Conservation (phyloP, 1,139 yeast species). For the Wickerhamomyces sp. region DNA sequence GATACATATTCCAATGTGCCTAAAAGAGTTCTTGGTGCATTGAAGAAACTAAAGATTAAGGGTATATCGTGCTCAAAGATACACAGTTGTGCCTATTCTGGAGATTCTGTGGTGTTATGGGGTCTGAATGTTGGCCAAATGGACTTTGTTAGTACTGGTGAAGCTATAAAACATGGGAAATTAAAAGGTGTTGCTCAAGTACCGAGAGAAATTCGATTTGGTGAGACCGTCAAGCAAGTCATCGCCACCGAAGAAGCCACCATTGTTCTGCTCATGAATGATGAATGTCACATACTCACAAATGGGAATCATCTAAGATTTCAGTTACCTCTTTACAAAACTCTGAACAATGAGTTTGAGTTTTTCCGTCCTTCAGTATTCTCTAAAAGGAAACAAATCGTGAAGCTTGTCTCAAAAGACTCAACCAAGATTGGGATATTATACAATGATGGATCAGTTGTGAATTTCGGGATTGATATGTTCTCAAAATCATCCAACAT, state of each 20-base stretch:
- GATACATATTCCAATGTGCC: slow-evolving; percentile 37
- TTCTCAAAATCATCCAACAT: slow-evolving; percentile 26
- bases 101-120: slow-evolving; percentile 57
- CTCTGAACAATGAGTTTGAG: slow-evolving; percentile 42
- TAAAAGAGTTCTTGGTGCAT: slow-evolving; percentile 37
- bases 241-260: slow-evolving; percentile 71
- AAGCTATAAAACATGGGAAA: slow-evolving; percentile 28
- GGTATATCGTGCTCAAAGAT: slow-evolving; percentile 68
- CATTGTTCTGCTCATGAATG: slow-evolving; percentile 51
- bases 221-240: slow-evolving; percentile 49
- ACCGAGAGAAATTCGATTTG: slow-evolving; percentile 43
- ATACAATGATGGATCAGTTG: slow-evolving; percentile 48
- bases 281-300: slow-evolving; percentile 60
- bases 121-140: slow-evolving; percentile 86
- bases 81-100: slow-evolving; percentile 60
- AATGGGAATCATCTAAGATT: slow-evolving; percentile 55
- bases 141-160: slow-evolving; percentile 44
- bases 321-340: slow-evolving; percentile 30
- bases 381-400: slow-evolving; percentile 33
- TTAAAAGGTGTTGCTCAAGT: slow-evolving; percentile 31
- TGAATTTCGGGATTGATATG: slow-evolving; percentile 33
- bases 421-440: slow-evolving; percentile 36
- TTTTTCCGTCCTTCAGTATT: slow-evolving; percentile 46
- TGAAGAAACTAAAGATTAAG: slow-evolving; percentile 37
- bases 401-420: slow-evolving; percentile 31